phyloP scores from a whole-genome alignment of 768 basidiomycete genomes.

The Lentinula aciculospora region DNA sequence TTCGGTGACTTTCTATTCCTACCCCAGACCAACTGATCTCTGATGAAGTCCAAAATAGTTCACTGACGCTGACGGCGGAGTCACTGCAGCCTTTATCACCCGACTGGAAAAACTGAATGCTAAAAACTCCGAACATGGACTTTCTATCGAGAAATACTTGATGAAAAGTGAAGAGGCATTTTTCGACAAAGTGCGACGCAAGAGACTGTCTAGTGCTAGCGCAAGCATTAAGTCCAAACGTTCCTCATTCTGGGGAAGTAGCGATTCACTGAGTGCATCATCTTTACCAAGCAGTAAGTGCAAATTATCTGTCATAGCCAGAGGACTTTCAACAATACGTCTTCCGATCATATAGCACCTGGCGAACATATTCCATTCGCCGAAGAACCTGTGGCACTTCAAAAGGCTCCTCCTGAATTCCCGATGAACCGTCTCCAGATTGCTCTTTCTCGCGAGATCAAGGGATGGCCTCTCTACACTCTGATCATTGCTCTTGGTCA shows the following conservation, averaged over 20 bases:
- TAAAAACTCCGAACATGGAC: slow-evolving; percentile 85
- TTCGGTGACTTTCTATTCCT: slow-evolving; percentile 44
- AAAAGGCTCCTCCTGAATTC: slow-evolving; percentile 43
- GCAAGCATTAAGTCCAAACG: slow-evolving; percentile 70
- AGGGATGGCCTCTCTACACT: slow-evolving; percentile 88
- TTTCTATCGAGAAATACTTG: slow-evolving; percentile 90
- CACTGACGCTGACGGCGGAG: slow-evolving; percentile 90
- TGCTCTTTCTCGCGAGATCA: slow-evolving; percentile 71
- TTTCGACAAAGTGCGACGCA: slow-evolving; percentile 86
- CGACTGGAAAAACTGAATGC: slow-evolving; percentile 73
- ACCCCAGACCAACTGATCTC: background rate
- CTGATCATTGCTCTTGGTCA: slow-evolving; percentile 85
- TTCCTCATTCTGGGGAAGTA: slow-evolving; percentile 79
- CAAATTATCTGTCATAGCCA: background rate
- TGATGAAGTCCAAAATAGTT: slow-evolving; percentile 64
- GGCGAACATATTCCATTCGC: slow-evolving; percentile 42
- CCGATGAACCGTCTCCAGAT: slow-evolving; percentile 86
- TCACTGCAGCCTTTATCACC: slow-evolving; percentile 84
- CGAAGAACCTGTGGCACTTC: slow-evolving; percentile 40
- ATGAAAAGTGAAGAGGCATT: slow-evolving; percentile 90
- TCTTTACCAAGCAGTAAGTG: slow-evolving; percentile 72
- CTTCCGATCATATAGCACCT: slow-evolving; percentile 40
- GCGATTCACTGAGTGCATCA: slow-evolving; percentile 30
- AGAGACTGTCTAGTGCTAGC: slow-evolving; percentile 72
- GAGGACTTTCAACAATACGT: background rate